phyloP scores from a whole-genome alignment of 495 filamentous ascomycete genomes.

The Annulohypoxylon nitens region DNA sequence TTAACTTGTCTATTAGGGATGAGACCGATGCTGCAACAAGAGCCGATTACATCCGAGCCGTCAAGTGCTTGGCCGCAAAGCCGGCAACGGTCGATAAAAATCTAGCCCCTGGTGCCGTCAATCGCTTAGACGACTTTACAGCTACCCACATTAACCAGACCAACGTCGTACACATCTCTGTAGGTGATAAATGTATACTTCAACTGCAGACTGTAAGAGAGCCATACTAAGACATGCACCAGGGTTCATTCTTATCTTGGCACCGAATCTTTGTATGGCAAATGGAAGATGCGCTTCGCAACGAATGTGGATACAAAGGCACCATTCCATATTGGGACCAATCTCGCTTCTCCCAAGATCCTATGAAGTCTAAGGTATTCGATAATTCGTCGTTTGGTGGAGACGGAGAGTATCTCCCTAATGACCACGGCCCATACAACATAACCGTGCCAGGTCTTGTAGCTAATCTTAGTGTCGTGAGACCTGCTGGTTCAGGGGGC shows the following conservation, averaged over 20 bases:
- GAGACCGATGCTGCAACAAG: constrained; percentile 62
- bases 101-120: constrained; percentile 54
- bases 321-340: constrained; percentile 56
- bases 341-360: constrained; percentile 38
- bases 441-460: constrained; percentile 42
- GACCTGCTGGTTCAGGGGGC: constrained; percentile 67
- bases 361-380: constrained; percentile 66
- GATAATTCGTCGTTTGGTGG: constrained; percentile 72
- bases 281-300: constrained; percentile 51
- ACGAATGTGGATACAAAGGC: constrained; percentile 53
- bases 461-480: constrained; percentile 41
- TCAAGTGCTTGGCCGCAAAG: constrained; percentile 70
- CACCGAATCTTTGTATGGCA: constrained; percentile 50
- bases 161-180: constrained; percentile 68
- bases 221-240: constrained; percentile 8
- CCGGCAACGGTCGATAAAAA: constrained; percentile 60
- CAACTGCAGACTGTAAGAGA: background rate
- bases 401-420: constrained; percentile 68
- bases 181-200: constrained; percentile 6
- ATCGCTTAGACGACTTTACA: constrained; percentile 73
- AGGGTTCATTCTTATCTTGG: constrained; percentile 50
- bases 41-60: constrained; percentile 71
- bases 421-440: constrained; percentile 47
- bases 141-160: constrained; percentile 74
- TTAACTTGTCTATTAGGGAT: constrained; percentile 56